phyloP scores from a whole-genome alignment of 257 asterid genomes.

The Nicotiana noctiflora region DNA sequence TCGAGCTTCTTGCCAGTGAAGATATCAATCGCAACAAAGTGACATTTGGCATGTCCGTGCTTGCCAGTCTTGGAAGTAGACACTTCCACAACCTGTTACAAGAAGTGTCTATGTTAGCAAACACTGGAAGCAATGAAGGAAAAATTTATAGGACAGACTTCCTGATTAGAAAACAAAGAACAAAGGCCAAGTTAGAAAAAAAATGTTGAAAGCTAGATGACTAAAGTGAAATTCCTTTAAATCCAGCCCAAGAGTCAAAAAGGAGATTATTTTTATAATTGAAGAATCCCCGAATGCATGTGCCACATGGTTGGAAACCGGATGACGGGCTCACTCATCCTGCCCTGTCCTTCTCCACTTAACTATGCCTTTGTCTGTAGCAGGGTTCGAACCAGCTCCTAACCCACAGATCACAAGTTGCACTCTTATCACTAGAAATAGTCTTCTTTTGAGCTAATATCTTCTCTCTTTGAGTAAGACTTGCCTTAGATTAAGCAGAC shows the following conservation, averaged over 20 bases:
- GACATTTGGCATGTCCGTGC: slow-evolving; percentile 92
- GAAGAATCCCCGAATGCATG: no score
- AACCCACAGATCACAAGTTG: no score
- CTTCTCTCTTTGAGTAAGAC: not conserved
- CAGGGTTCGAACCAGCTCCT: no score
- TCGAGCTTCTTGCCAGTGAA: slow-evolving; percentile 82
- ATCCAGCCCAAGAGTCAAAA: not conserved
- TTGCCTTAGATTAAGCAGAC: not conserved
- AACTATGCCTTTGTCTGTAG: no score
- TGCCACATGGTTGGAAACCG: no score
- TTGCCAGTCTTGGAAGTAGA: slow-evolving; percentile 92
- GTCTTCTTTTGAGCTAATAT: not conserved
- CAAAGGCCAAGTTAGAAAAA: not conserved
- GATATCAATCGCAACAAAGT: slow-evolving; percentile 78
- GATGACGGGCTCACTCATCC: no score
- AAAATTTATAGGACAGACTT: not conserved
- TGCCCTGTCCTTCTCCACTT: no score
- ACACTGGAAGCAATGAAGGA: not conserved
- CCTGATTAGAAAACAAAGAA: not conserved
- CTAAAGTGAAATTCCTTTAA: not conserved
- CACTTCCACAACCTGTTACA: slow-evolving; percentile 71
- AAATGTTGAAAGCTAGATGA: not conserved
- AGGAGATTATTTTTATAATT: no score
- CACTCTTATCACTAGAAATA: no score
- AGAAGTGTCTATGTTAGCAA: not conserved